phyloP scores from a whole-genome alignment of 441 rosid genomes.

The Omphalea diandra region DNA sequence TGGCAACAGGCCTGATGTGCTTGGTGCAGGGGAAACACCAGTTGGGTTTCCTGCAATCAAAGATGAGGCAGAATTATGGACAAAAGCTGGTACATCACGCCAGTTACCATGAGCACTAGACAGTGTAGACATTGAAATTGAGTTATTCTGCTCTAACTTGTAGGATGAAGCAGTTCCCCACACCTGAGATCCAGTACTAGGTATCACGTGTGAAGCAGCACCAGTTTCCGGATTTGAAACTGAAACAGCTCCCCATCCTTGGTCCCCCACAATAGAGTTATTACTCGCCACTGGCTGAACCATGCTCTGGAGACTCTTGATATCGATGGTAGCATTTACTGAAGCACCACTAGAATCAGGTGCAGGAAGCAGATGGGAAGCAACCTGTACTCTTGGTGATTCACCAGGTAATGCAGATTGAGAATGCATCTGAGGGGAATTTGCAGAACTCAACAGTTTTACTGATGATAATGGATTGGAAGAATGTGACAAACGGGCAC shows the following conservation, averaged over 20 bases:
- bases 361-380: slow-evolving; percentile 35
- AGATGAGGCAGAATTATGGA: slow-evolving; percentile 40
- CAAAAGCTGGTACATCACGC: slow-evolving; percentile 38
- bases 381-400: slow-evolving; percentile 36
- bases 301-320: slow-evolving; percentile 46
- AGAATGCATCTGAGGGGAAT: slow-evolving; percentile 34
- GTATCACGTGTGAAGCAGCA: slow-evolving; percentile 38
- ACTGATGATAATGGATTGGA: slow-evolving; percentile 30
- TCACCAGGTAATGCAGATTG: slow-evolving; percentile 31
- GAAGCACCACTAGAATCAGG: slow-evolving; percentile 27
- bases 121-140: slow-evolving; percentile 31
- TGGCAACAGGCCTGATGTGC: slow-evolving; percentile 37
- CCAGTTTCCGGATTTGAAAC: slow-evolving; percentile 40
- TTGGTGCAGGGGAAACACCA: slow-evolving; percentile 40
- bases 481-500: slow-evolving; percentile 25
- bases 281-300: slow-evolving; percentile 38
- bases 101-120: slow-evolving; percentile 51
- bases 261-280: slow-evolving; percentile 38
- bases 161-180: slow-evolving; percentile 54
- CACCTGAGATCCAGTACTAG: slow-evolving; percentile 41
- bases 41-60: slow-evolving; percentile 35
- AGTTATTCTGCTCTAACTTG: slow-evolving; percentile 36
- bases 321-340: slow-evolving; percentile 30
- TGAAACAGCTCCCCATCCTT: slow-evolving; percentile 42
- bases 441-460: slow-evolving; percentile 33